Percentiles rank a stretch among this genome's conserved stretches.
phyloP scores from a whole-genome alignment of 176 grass and related monocot species.

The Echinochloa phyllopogon region DNA sequence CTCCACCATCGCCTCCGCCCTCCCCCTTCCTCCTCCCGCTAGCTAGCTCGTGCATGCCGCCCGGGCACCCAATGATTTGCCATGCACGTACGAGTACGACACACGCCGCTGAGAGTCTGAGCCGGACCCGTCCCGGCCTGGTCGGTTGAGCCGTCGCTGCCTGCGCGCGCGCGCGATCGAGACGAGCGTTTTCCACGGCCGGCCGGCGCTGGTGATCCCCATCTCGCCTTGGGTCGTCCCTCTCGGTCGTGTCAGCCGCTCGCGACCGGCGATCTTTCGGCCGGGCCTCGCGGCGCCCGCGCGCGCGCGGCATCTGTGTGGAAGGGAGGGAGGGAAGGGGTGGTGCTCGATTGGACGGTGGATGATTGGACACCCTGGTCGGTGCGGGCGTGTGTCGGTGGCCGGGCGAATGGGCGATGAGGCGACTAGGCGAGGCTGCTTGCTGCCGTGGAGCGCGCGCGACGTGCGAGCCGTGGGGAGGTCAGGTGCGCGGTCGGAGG shows the following conservation, averaged over 20 bases:
- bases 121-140: not conserved
- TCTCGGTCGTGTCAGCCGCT: too few relatives aligned
- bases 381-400: constrained; percentile 43
- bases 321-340: too few relatives aligned
- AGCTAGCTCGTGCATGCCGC: not conserved
- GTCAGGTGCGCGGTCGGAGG: constrained; percentile 38
- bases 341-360: not conserved
- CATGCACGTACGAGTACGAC: constrained; percentile 37
- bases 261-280: not conserved
- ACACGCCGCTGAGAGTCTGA: not conserved
- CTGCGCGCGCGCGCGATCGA: not conserved
- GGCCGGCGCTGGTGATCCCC: too few relatives aligned
- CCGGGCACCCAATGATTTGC: constrained; percentile 15
- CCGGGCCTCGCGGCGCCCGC: too few relatives aligned
- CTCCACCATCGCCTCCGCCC: not conserved
- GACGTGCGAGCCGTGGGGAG: constrained; percentile 18
- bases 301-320: not conserved
- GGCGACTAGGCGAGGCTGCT: not conserved
- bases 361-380: not conserved
- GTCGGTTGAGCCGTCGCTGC: constrained; percentile 26
- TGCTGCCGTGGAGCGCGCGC: not conserved
- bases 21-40: not conserved
- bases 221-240: too few relatives aligned
- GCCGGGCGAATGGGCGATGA: not conserved
- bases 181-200: too few relatives aligned